Percentiles rank a stretch among this genome's conserved stretches.
phyloP scores from a whole-genome alignment of 768 basidiomycete genomes.

The Auricularia auricula-judae region DNA sequence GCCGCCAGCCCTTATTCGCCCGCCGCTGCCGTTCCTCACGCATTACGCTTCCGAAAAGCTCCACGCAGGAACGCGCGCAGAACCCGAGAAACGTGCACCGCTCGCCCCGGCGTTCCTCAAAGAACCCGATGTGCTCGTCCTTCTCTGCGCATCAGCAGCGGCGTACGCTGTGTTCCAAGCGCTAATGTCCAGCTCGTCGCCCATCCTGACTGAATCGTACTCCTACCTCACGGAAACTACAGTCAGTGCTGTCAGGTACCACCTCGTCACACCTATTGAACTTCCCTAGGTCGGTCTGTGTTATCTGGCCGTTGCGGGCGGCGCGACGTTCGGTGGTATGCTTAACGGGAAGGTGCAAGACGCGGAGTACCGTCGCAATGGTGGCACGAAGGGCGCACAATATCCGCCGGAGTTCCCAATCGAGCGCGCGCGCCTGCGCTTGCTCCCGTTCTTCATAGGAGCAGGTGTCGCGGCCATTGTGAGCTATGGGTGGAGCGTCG shows the following conservation, averaged over 20 bases:
- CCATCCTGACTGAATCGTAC: constrained; percentile 48
- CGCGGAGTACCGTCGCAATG: constrained; percentile 43
- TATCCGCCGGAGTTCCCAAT: constrained; percentile 12
- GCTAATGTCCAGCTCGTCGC: constrained; percentile 48
- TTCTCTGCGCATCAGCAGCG: constrained; percentile 43
- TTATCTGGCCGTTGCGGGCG: constrained; percentile 66
- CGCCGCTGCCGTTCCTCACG: constrained; percentile 20
- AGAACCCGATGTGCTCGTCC: constrained; percentile 43
- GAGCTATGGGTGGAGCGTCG: constrained; percentile 17
- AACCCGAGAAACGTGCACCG: not conserved
- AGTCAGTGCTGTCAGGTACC: not conserved
- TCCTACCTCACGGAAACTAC: constrained; percentile 45
- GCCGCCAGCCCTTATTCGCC: constrained; percentile 18
- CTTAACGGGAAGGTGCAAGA: constrained; percentile 55
- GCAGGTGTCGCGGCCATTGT: constrained; percentile 8
- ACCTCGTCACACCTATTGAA: not conserved
- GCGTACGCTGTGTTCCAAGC: constrained; percentile 48
- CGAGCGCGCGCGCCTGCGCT: constrained; percentile 19
- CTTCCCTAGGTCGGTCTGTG: constrained; percentile 51
- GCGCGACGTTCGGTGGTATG: constrained; percentile 49
- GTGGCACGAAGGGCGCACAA: constrained; percentile 16
- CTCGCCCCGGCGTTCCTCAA: constrained; percentile 29
- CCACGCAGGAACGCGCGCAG: not conserved
- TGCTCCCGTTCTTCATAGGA: constrained; percentile 10
- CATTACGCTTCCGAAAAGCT: constrained; percentile 2